phyloP scores from a whole-genome alignment of 1,139 yeast genomes.

The Debaryomyces sp. region DNA sequence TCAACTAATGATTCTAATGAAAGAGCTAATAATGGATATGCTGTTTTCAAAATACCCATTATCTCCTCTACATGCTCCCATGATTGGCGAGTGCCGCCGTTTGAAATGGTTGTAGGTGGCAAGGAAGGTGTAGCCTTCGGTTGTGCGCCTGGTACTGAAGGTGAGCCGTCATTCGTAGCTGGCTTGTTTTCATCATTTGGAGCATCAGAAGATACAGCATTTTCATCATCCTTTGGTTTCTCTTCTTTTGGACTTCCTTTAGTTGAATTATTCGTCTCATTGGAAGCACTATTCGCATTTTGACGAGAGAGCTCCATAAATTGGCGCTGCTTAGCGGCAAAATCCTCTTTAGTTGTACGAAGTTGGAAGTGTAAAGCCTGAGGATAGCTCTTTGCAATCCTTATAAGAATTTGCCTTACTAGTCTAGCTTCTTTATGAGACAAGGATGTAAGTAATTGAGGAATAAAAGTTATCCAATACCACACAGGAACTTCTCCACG shows the following conservation, averaged over 20 bases:
- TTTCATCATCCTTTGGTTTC: conserved; percentile 3
- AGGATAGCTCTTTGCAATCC: conserved; percentile 95
- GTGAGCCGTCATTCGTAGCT: neutral
- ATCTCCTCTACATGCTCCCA: conserved; percentile 96
- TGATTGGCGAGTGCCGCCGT: conserved; percentile 58
- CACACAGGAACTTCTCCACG: conserved; percentile 98
- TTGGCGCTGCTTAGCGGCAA: conserved; percentile 83
- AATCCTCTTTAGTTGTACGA: conserved; percentile 93
- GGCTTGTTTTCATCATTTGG: conserved; percentile 4
- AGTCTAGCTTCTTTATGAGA: conserved; percentile 89
- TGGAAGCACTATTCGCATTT: neutral
- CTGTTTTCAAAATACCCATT: conserved; percentile 92
- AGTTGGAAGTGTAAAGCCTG: conserved; percentile 96
- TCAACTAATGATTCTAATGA: conserved; percentile 94
- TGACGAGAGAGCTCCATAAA: conserved; percentile 58
- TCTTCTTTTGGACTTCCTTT: conserved; percentile 1
- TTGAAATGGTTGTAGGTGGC: conserved; percentile 16
- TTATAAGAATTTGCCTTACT: conserved; percentile 82
- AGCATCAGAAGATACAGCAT: conserved; percentile 7
- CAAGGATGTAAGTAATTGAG: conserved; percentile 86
- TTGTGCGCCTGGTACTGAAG: conserved; percentile 4
- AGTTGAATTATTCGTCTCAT: neutral
- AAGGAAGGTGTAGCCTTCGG: conserved; percentile 6
- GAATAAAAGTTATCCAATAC: conserved; percentile 98
- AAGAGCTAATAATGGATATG: conserved; percentile 89